Evolutionary conservation across 2,329 filamentous ascomycete species (phyloP).

Genomic region (Septoria petroselini): DNA sequence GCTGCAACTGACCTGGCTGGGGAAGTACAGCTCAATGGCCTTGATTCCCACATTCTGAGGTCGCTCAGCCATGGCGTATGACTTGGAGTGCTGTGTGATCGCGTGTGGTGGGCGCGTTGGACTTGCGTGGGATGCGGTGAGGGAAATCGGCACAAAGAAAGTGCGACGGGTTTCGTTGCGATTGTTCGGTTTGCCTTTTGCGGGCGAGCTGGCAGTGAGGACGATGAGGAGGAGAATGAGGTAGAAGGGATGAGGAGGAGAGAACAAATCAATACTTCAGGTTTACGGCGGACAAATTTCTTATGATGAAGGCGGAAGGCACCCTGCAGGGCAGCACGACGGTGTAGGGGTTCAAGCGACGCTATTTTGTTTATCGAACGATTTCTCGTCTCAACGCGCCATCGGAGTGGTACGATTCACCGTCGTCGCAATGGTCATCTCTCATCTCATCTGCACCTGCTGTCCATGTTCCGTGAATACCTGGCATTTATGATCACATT

Average conservation of each 20-base stretch:
- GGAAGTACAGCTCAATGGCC: conserved; percentile 55
- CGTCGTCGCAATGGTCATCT: no score
- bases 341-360: no score
- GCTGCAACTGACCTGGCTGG: conserved; percentile 46
- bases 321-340: no score
- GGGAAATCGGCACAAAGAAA: conserved; percentile 13
- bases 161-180: conserved; percentile 13
- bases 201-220: neutral
- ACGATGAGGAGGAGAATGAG: conserved; percentile 1
- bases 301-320: no score
- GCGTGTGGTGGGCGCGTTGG: conserved; percentile 11
- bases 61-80: conserved; percentile 11
- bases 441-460: no score
- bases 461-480: no score
- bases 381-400: no score
- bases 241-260: neutral
- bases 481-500: no score
- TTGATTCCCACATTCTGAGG: conserved; percentile 54
- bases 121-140: conserved; percentile 8
- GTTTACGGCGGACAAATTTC: no score
- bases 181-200: neutral
- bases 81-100: conserved; percentile 6
- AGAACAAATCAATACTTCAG: neutral
- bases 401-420: no score
- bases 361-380: no score